Conservation (phyloP, 2,329 filamentous ascomycete species). For the Raffaelea albimanens region DNA sequence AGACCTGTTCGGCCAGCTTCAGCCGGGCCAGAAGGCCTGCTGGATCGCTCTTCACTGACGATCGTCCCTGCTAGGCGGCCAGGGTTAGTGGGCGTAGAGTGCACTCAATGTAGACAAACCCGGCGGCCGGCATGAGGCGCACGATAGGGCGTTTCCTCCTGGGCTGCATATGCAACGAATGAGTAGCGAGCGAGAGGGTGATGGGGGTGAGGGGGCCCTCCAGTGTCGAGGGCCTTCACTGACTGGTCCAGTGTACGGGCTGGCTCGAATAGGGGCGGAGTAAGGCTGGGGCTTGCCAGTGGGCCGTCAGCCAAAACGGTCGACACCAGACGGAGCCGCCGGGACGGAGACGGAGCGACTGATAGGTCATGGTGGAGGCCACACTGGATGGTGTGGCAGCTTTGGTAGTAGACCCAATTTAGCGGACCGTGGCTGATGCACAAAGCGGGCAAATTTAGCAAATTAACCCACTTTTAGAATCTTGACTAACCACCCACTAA, state of each 20-base stretch:
- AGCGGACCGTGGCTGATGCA: neutral
- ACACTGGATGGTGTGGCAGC: neutral
- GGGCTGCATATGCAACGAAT: too few species aligned
- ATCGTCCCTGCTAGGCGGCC: neutral
- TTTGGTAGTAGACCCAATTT: neutral
- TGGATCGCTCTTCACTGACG: neutral
- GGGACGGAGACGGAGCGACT: neutral
- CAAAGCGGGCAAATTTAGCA: slow-evolving; percentile 2
- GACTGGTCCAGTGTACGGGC: neutral
- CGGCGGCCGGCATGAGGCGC: too few species aligned
- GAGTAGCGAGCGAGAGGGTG: too few species aligned
- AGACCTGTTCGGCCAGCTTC: too few species aligned
- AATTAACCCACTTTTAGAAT: neutral
- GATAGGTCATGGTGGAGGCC: neutral
- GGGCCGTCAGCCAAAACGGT: neutral
- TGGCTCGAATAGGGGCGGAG: neutral
- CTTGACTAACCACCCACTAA: too few species aligned
- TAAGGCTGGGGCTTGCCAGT: neutral
- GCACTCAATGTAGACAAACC: neutral
- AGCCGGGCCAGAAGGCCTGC: too few species aligned
- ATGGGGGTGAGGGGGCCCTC: too few species aligned
- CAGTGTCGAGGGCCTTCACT: neutral
- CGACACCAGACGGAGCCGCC: neutral
- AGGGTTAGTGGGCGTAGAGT: neutral
- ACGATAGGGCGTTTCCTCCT: too few species aligned